Evolutionary conservation across 2,329 filamentous ascomycete species (phyloP).

Genomic region (Phyllosticta paracitricarpa): DNA sequence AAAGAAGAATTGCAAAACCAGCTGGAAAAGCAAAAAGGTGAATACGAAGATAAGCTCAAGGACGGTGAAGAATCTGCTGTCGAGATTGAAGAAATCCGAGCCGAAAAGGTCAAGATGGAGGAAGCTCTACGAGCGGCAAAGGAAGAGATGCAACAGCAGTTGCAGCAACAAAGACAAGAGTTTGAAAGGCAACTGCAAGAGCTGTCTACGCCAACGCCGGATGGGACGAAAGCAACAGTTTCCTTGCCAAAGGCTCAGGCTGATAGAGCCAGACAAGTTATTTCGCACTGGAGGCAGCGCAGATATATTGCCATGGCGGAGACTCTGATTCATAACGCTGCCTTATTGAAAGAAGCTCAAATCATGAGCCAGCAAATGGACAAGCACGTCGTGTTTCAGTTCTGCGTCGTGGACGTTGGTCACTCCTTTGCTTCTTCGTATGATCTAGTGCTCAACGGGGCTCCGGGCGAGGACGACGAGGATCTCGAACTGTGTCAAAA

Average conservation of each 20-base stretch:
- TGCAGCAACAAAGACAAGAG: conserved; percentile 71
- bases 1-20: conserved; percentile 77
- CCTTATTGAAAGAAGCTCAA: conserved; percentile 86
- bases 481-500: conserved; percentile 73
- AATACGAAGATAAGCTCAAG: conserved; percentile 69
- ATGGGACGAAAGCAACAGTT: conserved; percentile 32
- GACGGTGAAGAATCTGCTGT: conserved; percentile 63
- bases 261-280: conserved; percentile 54
- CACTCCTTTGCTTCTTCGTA: conserved; percentile 89
- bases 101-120: conserved; percentile 79
- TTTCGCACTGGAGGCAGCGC: conserved; percentile 69
- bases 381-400: conserved; percentile 88
- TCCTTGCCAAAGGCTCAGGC: conserved; percentile 55
- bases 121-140: conserved; percentile 68
- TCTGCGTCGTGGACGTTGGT: conserved; percentile 79
- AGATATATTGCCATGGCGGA: conserved; percentile 94
- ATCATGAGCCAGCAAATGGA: conserved; percentile 96
- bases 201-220: conserved; percentile 37
- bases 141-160: conserved; percentile 77
- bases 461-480: conserved; percentile 75
- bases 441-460: conserved; percentile 87
- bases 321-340: conserved; percentile 76
- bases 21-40: conserved; percentile 73
- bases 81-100: conserved; percentile 73
- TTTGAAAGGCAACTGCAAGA: conserved; percentile 72